phyloP scores from a whole-genome alignment of 495 filamentous ascomycete species.

The Podospora appendiculata region DNA sequence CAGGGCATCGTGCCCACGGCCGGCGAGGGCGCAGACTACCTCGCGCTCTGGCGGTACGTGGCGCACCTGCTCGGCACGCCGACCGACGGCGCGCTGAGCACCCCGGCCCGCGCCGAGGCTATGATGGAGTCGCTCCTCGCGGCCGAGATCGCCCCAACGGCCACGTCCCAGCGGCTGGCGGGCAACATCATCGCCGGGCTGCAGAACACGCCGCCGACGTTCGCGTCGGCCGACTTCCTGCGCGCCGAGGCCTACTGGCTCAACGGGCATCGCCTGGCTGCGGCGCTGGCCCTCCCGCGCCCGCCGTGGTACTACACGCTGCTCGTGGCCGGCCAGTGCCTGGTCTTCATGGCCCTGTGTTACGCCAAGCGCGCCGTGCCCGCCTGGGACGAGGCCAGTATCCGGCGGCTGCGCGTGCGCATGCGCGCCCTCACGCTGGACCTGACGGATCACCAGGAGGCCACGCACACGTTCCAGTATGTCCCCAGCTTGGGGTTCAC shows the following conservation, averaged over 20 bases:
- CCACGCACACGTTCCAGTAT: conserved; percentile 58
- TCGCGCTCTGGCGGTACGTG: conserved; percentile 70
- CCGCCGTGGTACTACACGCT: conserved; percentile 49
- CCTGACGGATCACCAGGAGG: conserved; percentile 23
- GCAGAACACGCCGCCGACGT: conserved; percentile 53
- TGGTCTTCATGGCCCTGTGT: conserved; percentile 50
- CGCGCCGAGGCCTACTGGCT: conserved; percentile 60
- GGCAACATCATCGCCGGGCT: conserved; percentile 68
- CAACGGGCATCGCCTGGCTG: conserved; percentile 53
- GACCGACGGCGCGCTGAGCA: conserved; percentile 43
- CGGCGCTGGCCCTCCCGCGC: conserved; percentile 48
- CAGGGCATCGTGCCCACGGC: conserved; percentile 58
- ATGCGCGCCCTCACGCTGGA: background rate
- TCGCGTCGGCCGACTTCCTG: conserved; percentile 54
- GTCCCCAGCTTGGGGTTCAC: conserved; percentile 37
- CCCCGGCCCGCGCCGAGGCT: conserved; percentile 43
- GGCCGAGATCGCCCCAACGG: conserved; percentile 56
- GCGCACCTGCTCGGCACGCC: conserved; percentile 65
- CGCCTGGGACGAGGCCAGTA: conserved; percentile 50
- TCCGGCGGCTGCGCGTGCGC: conserved; percentile 22
- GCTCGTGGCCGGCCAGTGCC: conserved; percentile 59
- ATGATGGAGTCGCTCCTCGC: conserved; percentile 59
- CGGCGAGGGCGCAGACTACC: conserved; percentile 61
- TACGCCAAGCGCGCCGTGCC: conserved; percentile 49
- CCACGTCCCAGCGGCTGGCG: conserved; percentile 53